Conservation (phyloP, 192 early-diverging fungal species). For the Lobulomyces angularis region DNA sequence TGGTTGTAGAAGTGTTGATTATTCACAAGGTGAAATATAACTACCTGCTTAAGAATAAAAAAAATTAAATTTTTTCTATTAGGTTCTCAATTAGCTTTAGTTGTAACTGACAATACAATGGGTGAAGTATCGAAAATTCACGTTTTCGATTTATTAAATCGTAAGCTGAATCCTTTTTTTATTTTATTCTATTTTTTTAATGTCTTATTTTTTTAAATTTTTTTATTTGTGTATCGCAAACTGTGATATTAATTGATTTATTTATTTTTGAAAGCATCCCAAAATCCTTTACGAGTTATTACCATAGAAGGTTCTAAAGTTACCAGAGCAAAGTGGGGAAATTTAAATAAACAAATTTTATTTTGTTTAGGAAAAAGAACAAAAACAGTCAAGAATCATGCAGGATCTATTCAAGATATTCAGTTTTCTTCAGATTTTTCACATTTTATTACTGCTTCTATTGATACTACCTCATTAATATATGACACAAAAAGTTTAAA, state of each 20-base stretch:
- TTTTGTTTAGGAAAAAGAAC: conserved; percentile 69
- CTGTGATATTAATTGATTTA: too few species aligned
- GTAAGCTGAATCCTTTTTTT: conserved; percentile 22
- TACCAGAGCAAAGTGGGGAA: conserved; percentile 84
- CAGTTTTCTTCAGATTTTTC: conserved; percentile 81
- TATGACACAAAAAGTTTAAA: conserved; percentile 75
- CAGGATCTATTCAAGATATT: conserved; percentile 69
- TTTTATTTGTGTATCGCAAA: not conserved
- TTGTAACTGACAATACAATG: conserved; percentile 96
- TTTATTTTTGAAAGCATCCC: conserved; percentile 40
- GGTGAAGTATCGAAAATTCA: conserved; percentile 76
- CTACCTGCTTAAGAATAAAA: too few species aligned
- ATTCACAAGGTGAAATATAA: conserved; percentile 83
- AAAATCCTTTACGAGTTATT: conserved; percentile 64
- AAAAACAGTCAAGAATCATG: conserved; percentile 54
- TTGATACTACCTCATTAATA: conserved; percentile 84
- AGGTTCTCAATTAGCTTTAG: conserved; percentile 66
- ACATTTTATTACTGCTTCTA: conserved; percentile 91
- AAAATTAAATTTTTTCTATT: too few species aligned
- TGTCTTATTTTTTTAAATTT: not conserved
- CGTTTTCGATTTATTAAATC: conserved; percentile 56
- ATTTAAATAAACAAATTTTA: conserved; percentile 85
- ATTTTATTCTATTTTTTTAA: conserved; percentile 1
- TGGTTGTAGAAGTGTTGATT: conserved; percentile 82
- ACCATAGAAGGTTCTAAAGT: conserved; percentile 67